These are phyloP conservation scores for Gossypium gossypioides DNA, from an alignment of 441 rosid genomes.

Conservation along the genomic window DNA sequence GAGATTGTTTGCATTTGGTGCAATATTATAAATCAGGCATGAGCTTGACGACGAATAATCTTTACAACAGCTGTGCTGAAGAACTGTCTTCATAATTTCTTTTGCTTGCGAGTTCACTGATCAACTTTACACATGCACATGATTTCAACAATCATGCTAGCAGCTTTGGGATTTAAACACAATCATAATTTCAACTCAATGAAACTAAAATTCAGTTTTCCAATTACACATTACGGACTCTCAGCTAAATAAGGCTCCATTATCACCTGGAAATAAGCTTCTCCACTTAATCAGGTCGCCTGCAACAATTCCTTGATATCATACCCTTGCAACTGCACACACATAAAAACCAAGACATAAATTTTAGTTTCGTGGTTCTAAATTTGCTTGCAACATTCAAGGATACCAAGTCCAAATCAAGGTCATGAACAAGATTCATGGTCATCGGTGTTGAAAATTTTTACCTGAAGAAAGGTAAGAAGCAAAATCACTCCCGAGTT, in stretches of 20 bases:
- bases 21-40: not conserved
- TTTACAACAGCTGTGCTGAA: not conserved
- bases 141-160: not conserved
- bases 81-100: not conserved
- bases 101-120: not conserved
- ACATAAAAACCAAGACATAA: not conserved
- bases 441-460: not conserved
- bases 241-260: not conserved
- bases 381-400: not conserved
- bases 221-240: not conserved
- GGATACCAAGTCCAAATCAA: not conserved
- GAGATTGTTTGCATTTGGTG: not conserved
- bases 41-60: not conserved
- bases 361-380: not conserved
- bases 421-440: not conserved
- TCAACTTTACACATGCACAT: not conserved
- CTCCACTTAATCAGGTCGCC: not conserved
- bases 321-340: conserved; percentile 4
- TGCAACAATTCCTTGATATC: conserved; percentile 5
- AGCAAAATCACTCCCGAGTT: conserved; percentile 74
- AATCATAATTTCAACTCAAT: not conserved
- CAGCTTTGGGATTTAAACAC: not conserved
- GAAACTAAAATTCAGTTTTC: not conserved
- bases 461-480: conserved; percentile 81
- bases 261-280: not conserved